A percentile compares a stretch with the other conserved stretches of the same genome.
These are phyloP conservation scores for Trichoderma reesei DNA, from an alignment of 495 filamentous ascomycete species.

Conservation along the genomic window DNA sequence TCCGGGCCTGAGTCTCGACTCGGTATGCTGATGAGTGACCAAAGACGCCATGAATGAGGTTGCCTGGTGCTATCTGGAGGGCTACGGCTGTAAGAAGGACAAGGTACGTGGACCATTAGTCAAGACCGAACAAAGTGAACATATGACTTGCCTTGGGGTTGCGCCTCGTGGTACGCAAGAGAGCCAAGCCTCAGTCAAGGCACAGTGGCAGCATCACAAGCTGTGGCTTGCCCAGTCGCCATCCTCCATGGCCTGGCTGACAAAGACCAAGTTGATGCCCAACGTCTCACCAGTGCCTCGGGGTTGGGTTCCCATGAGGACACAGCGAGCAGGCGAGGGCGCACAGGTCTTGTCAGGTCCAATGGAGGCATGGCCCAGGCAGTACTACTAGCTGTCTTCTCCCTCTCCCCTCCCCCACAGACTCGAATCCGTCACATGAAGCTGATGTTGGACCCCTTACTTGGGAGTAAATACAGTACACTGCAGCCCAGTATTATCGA, in stretches of 20 bases:
- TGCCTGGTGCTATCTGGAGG: slow-evolving; percentile 91
- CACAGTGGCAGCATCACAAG: not conserved
- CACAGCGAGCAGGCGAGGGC: slow-evolving; percentile 10
- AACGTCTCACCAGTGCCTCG: not conserved
- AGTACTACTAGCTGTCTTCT: not conserved
- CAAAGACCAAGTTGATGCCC: slow-evolving; percentile 3
- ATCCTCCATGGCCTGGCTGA: not conserved
- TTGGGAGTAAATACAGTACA: slow-evolving; percentile 46
- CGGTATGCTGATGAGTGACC: slow-evolving; percentile 17
- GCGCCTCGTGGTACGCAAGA: not conserved
- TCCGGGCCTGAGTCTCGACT: not conserved
- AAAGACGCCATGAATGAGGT: slow-evolving; percentile 94
- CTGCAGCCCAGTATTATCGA: slow-evolving; percentile 86
- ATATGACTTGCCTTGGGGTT: not conserved
- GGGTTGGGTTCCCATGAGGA: slow-evolving; percentile 35
- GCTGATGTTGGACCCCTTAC: slow-evolving; percentile 25
- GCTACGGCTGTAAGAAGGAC: slow-evolving; percentile 91
- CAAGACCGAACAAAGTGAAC: not conserved
- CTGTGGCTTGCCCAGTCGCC: not conserved
- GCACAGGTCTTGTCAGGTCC: not conserved
- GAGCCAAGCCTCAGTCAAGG: not conserved
- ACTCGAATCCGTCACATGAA: slow-evolving; percentile 21
- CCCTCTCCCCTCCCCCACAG: slow-evolving; percentile 10
- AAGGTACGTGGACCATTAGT: slow-evolving; percentile 57
- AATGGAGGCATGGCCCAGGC: not conserved